Evolutionary conservation across 352 stramenopile genomes (phyloP).

Genomic region (Plasmopara muralis): DNA sequence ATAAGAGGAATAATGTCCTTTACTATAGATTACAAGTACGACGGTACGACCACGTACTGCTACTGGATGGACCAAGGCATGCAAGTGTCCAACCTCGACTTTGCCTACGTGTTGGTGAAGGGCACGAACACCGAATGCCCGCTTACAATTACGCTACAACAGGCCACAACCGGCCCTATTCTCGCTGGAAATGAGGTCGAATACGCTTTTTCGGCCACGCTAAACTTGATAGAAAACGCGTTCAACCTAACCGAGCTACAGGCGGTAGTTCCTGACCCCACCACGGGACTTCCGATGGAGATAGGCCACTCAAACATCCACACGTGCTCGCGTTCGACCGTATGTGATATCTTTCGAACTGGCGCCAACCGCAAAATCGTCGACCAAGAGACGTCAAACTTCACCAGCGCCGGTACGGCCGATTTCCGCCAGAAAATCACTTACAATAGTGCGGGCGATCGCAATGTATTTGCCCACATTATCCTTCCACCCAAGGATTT

Average conservation of each 20-base stretch:
- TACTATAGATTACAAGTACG: slow-evolving; percentile 58
- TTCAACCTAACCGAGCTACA: slow-evolving; percentile 66
- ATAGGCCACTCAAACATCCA: slow-evolving; percentile 75
- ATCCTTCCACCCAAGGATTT: slow-evolving; percentile 54
- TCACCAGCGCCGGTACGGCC: slow-evolving; percentile 47
- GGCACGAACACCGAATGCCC: slow-evolving; percentile 42
- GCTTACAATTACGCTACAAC: slow-evolving; percentile 48
- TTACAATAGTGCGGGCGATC: slow-evolving; percentile 40
- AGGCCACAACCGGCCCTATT: slow-evolving; percentile 36
- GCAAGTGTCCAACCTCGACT: slow-evolving; percentile 62
- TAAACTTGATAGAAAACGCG: slow-evolving; percentile 60
- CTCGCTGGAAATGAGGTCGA: slow-evolving; percentile 31
- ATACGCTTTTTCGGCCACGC: slow-evolving; percentile 66
- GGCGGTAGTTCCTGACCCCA: slow-evolving; percentile 43
- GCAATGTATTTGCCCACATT: slow-evolving; percentile 75
- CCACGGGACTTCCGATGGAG: slow-evolving; percentile 48
- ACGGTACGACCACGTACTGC: slow-evolving; percentile 74
- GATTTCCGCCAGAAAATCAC: slow-evolving; percentile 56
- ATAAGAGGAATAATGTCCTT: not conserved
- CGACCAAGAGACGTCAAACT: slow-evolving; percentile 69
- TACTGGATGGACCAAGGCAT: slow-evolving; percentile 74
- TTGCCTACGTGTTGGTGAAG: slow-evolving; percentile 52
- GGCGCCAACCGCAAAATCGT: slow-evolving; percentile 60
- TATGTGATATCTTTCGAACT: slow-evolving; percentile 70
- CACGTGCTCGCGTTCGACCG: slow-evolving; percentile 54